Percentiles rank a stretch among this genome's conserved stretches.
These are phyloP conservation scores for Solanum tacnaense DNA, from an alignment of 257 asterid species.

Conservation along the genomic window DNA sequence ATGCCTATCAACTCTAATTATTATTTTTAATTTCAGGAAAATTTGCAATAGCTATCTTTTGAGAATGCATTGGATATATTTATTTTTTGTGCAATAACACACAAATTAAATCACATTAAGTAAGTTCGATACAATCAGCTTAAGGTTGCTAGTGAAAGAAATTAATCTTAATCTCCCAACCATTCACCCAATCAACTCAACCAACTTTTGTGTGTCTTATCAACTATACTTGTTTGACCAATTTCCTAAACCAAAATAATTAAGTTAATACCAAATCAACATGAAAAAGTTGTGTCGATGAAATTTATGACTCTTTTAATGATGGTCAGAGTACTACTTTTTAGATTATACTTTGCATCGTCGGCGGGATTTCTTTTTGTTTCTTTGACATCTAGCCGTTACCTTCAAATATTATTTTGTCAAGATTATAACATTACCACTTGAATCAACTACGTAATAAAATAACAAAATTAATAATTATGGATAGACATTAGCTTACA, in stretches of 20 bases:
- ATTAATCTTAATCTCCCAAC: background rate
- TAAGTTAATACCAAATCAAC: background rate
- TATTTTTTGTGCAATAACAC: background rate
- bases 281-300: background rate
- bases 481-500: background rate
- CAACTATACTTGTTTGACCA: background rate
- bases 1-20: too few relatives aligned
- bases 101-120: background rate
- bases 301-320: background rate
- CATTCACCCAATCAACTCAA: background rate
- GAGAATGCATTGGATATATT: background rate
- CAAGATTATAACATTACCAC: background rate
- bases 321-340: background rate
- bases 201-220: background rate
- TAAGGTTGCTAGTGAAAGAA: fast-evolving
- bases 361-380: background rate
- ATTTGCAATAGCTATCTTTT: background rate
- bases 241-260: background rate
- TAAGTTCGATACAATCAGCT: fast-evolving
- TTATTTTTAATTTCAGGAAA: too few relatives aligned
- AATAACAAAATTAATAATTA: background rate
- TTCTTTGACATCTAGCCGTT: background rate
- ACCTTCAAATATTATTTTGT: background rate
- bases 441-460: background rate
- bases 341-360: background rate